A percentile compares a stretch with the other conserved stretches of the same genome.
Conservation (phyloP, 208 protist species). For the Naegleria lovaniensis region DNA sequence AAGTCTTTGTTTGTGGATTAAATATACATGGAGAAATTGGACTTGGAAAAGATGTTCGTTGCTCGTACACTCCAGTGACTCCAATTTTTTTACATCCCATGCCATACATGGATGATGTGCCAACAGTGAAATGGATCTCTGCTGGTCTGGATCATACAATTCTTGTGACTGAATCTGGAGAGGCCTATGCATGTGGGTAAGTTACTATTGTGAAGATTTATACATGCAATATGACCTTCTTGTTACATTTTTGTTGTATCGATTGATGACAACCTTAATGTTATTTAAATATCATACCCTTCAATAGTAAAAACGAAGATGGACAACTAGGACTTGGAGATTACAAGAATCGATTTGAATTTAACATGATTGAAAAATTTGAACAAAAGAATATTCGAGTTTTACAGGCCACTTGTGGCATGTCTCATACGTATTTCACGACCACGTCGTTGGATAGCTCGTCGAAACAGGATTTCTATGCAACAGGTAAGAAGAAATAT, state of each 20-base stretch:
- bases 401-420: no score
- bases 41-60: neutral
- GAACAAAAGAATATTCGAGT: neutral
- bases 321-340: neutral
- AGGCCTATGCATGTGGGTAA: neutral
- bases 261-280: no score
- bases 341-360: neutral
- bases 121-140: neutral
- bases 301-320: neutral
- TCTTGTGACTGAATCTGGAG: neutral
- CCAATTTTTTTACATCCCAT: neutral
- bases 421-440: neutral
- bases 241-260: no score
- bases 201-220: no score
- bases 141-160: neutral
- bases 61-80: neutral
- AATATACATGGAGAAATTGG: neutral
- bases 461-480: neutral
- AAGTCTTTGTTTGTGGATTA: neutral
- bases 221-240: no score
- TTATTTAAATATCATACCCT: no score
- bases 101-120: neutral
- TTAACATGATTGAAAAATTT: neutral
- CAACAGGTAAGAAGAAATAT: neutral
- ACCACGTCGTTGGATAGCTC: neutral